A percentile compares a stretch with the other conserved stretches of the same genome.
These are phyloP conservation scores for Ceratocystis smalleyi DNA, from an alignment of 2,329 filamentous ascomycete species.

Conservation along the genomic window DNA sequence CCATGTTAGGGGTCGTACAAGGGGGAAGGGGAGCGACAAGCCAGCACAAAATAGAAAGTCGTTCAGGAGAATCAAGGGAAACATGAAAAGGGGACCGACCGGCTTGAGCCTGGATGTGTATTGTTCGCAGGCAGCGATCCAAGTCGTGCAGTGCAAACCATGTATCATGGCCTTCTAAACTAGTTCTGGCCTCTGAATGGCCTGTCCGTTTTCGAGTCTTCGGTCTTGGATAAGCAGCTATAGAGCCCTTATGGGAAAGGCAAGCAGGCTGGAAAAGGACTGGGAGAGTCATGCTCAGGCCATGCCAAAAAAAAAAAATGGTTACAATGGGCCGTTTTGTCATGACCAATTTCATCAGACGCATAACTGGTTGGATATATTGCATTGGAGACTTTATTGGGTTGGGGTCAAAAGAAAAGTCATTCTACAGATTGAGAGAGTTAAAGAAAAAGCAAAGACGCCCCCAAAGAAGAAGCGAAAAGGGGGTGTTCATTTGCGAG, in stretches of 20 bases:
- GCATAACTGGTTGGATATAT: neutral
- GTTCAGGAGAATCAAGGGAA: neutral
- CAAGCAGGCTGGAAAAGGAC: neutral
- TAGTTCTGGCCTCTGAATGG: neutral
- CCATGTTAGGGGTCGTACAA: neutral
- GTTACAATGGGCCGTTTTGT: constrained; percentile 2
- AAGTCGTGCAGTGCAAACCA: neutral
- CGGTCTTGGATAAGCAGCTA: neutral
- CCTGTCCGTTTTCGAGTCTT: neutral
- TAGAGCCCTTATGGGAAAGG: neutral
- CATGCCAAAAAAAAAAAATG: neutral
- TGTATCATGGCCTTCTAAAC: neutral
- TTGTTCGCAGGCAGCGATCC: neutral
- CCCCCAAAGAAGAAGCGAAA: neutral
- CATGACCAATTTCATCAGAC: constrained; percentile 2
- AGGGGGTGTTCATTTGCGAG: neutral
- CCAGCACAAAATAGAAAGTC: no score
- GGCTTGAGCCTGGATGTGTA: neutral
- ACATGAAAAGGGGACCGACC: neutral
- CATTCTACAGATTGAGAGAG: neutral
- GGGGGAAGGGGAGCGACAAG: neutral
- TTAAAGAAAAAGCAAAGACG: neutral
- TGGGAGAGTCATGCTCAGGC: neutral
- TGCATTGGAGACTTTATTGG: neutral
- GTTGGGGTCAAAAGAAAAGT: neutral